These are phyloP conservation scores for Saccharomycopsis sp. DNA, from an alignment of 805 yeast species.

Conservation along the genomic window DNA sequence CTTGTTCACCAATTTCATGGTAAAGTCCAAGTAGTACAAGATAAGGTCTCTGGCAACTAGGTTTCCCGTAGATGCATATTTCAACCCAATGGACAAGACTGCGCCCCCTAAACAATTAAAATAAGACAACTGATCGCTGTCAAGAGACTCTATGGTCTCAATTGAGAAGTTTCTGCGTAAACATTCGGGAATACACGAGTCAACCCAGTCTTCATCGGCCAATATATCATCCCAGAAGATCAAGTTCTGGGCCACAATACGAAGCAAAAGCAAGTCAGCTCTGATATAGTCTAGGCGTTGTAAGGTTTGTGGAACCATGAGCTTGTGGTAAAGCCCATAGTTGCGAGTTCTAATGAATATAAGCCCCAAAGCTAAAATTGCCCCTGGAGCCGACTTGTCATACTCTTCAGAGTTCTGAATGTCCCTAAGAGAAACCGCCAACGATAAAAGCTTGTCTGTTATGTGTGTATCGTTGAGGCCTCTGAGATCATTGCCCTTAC, in stretches of 20 bases:
- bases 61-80: conserved; percentile 66
- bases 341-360: conserved; percentile 67
- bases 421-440: conserved; percentile 57
- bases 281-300: conserved; percentile 62
- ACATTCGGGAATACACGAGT: conserved; percentile 45
- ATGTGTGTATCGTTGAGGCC: conserved; percentile 58
- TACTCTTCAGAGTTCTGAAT: conserved; percentile 49
- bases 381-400: conserved; percentile 62
- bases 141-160: conserved; percentile 24
- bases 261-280: conserved; percentile 67
- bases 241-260: conserved; percentile 57
- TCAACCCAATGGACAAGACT: conserved; percentile 66
- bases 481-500: conserved; percentile 57
- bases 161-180: conserved; percentile 30
- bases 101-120: conserved; percentile 68
- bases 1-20: conserved; percentile 37
- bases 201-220: conserved; percentile 47
- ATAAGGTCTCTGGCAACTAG: conserved; percentile 47
- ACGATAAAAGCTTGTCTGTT: conserved; percentile 49
- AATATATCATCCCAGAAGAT: conserved; percentile 68
- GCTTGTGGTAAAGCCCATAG: conserved; percentile 48
- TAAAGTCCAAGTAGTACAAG: conserved; percentile 45
- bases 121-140: conserved; percentile 48
- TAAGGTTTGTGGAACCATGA: conserved; percentile 52
- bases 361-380: conserved; percentile 67